phyloP scores from a whole-genome alignment of 441 rosid genomes.

The Croton setiger region DNA sequence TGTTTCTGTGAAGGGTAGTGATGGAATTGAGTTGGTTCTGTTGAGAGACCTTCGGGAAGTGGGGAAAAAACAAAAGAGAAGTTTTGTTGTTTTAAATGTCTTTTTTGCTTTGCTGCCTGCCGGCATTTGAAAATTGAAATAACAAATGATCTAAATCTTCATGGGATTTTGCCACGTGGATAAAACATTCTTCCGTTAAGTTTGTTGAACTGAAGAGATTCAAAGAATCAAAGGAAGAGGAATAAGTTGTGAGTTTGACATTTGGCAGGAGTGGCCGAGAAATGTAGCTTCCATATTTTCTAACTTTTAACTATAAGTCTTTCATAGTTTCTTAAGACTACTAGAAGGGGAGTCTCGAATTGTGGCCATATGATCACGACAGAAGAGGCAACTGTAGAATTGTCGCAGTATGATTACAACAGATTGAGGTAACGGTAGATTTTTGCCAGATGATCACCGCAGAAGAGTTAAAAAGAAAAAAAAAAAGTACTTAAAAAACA shows the following conservation, averaged over 20 bases:
- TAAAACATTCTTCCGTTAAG: background rate
- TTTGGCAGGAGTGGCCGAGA: slow-evolving; percentile 16
- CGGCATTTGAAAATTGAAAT: slow-evolving; percentile 18
- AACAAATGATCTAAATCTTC: background rate
- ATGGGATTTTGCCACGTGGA: slow-evolving; percentile 24
- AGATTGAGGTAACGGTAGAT: too few relatives aligned
- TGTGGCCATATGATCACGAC: too few relatives aligned
- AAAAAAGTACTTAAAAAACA: background rate
- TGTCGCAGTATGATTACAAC: too few relatives aligned
- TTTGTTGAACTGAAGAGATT: background rate
- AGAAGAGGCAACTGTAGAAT: too few relatives aligned
- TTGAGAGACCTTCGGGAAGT: slow-evolving; percentile 6
- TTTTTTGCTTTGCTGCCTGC: slow-evolving; percentile 8
- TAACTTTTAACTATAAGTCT: too few relatives aligned
- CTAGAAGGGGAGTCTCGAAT: too few relatives aligned
- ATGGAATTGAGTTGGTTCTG: slow-evolving; percentile 14
- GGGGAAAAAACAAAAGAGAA: slow-evolving; percentile 18
- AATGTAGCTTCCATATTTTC: background rate
- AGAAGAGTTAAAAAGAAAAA: too few relatives aligned
- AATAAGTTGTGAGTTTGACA: slow-evolving; percentile 6
- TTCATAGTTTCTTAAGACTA: too few relatives aligned
- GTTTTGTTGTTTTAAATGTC: slow-evolving; percentile 9
- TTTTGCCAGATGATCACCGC: too few relatives aligned
- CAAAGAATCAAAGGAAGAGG: background rate
- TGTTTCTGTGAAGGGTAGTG: background rate